These are phyloP conservation scores for Psilocybe tampanensis DNA, from an alignment of 768 basidiomycete species.

Conservation along the genomic window DNA sequence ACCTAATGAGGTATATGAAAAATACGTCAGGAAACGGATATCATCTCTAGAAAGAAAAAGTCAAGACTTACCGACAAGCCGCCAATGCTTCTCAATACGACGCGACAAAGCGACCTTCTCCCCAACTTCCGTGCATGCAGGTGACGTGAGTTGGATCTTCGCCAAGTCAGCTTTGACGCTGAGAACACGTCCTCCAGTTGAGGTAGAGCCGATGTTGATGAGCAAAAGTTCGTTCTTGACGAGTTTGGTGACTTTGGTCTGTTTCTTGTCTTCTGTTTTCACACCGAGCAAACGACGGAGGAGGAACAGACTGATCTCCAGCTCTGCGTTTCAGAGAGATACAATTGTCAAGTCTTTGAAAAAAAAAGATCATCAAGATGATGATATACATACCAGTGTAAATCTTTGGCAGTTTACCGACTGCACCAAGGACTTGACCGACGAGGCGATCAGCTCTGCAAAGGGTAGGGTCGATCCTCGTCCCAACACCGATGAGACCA, in stretches of 20 bases:
- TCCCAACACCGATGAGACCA: constrained; percentile 97
- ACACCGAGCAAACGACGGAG: constrained; percentile 96
- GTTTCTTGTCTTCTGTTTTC: constrained; percentile 98
- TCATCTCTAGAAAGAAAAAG: neutral
- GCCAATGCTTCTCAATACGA: constrained; percentile 98
- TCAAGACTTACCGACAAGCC: constrained; percentile 78
- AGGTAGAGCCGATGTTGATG: constrained; percentile 98
- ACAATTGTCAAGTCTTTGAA: neutral
- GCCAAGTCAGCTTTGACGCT: constrained; percentile 94
- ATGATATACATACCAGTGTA: constrained; percentile 68
- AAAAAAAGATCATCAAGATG: neutral
- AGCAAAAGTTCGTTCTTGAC: constrained; percentile 89
- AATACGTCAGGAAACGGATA: constrained; percentile 1
- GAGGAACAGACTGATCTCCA: constrained; percentile 93
- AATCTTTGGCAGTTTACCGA: constrained; percentile 92
- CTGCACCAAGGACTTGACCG: constrained; percentile 94
- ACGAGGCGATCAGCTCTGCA: constrained; percentile 97
- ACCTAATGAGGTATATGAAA: constrained; percentile 32
- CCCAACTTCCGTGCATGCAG: constrained; percentile 94
- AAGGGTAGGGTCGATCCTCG: constrained; percentile 93
- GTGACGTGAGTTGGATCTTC: constrained; percentile 91
- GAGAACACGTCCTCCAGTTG: constrained; percentile 93
- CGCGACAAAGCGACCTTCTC: constrained; percentile 97
- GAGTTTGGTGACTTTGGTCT: constrained; percentile 93
- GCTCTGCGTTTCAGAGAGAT: constrained; percentile 47